Base-by-base conservation (phyloP, 768 basidiomycete genomes). In the Boletales sp. region DNA sequence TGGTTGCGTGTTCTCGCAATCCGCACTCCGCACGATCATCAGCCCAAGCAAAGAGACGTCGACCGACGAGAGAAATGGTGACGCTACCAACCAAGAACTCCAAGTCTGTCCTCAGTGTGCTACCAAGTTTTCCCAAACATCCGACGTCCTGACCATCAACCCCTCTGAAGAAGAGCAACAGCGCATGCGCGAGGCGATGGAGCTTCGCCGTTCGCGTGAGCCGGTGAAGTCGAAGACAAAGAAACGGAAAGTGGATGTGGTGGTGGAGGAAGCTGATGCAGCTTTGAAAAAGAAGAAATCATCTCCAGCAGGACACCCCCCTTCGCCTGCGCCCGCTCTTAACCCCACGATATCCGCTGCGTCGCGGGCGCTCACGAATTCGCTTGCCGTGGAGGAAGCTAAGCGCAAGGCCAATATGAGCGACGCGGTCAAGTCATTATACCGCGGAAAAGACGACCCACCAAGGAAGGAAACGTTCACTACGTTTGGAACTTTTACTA, bases 1-100 rank as follows among this genome's bases (percentile, higher is more conserved):
- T 60, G 94, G 94, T 14, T 94, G 92, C 65, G 91, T 93, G 31
- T 91, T 97, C 71, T 87, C 91, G 5, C 87, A 88, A 51, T 85
- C 85, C 0, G 90, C 87, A 3, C 74, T 97, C 37, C 84, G 83
- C 50, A 84, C 86, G 3, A 76, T 61, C 68, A 32, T 68, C 64
- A 30, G 60, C 49, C 54, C 67, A 41, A 60, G 51, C 55, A 58
- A 57, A 51, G 62, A 57, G 48, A 37, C 44, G 49, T 43, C 57
- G 30, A 52, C 50, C 47, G 49, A 60, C 67, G 50, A 73, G 71
- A 47, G 60, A 41, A 65, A 59, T 40, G 55, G 56, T 4, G 35
- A 48, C 14, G 6, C 45, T 5, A 46, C 15, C 13, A 58, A 54
- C 30, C 57, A 63, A 21, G 70, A 73, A 25, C 68, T 86, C 28